Percentiles rank a stretch among this genome's conserved stretches.
Evolutionary conservation across 2,329 filamentous ascomycete genomes (phyloP).

Genomic region (Coleophoma cylindrospora): DNA sequence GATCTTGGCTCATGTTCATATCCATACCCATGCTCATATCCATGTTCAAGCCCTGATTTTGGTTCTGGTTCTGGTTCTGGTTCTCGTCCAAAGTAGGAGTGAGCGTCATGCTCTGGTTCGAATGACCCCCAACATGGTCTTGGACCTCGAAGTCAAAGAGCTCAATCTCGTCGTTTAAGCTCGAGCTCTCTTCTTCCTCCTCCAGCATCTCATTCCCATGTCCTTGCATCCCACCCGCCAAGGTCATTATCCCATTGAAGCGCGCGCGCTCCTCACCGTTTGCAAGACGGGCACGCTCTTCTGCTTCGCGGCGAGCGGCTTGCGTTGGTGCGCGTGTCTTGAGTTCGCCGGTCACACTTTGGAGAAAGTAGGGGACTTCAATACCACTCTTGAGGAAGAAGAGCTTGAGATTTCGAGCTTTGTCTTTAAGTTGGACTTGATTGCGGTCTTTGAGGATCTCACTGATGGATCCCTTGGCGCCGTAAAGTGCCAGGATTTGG

Average conservation of each 20-base stretch:
- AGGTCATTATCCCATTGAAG: slow-evolving; percentile 53
- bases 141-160: neutral
- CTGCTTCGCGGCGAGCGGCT: slow-evolving; percentile 63
- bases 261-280: slow-evolving; percentile 56
- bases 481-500: slow-evolving; percentile 82
- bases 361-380: slow-evolving; percentile 83
- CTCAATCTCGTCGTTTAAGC: neutral
- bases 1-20: no score
- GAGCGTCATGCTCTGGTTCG: no score
- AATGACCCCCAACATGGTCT: no score
- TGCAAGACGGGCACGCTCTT: slow-evolving; percentile 54
- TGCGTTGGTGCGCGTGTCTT: slow-evolving; percentile 78
- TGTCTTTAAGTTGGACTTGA: slow-evolving; percentile 89
- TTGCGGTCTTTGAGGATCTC: slow-evolving; percentile 84
- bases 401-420: slow-evolving; percentile 82
- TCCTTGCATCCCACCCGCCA: slow-evolving; percentile 41
- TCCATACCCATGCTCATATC: no score
- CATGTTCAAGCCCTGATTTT: no score
- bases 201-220: neutral
- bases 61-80: no score
- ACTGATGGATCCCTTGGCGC: slow-evolving; percentile 71
- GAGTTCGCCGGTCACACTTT: slow-evolving; percentile 83
- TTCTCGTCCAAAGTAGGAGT: no score
- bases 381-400: slow-evolving; percentile 91
- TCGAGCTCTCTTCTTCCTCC: neutral